A percentile compares a stretch with the other conserved stretches of the same genome.
phyloP scores from a whole-genome alignment of 306 rosid species.

The Hippophae tibetana region DNA sequence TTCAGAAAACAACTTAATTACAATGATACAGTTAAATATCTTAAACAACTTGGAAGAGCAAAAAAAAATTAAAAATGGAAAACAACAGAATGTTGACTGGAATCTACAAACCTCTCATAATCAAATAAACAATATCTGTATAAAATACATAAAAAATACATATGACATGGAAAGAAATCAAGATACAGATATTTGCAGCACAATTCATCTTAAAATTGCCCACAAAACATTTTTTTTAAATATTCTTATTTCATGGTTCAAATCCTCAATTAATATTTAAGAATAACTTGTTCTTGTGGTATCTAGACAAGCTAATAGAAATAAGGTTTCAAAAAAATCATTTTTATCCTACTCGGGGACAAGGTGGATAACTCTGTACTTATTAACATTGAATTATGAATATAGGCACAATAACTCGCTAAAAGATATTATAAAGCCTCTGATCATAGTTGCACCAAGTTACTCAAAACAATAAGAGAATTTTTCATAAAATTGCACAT shows the following conservation, averaged over 20 bases:
- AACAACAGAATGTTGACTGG: too few relatives aligned
- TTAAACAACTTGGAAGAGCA: neutral
- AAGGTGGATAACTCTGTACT: neutral
- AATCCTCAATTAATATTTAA: too few relatives aligned
- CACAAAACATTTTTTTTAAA: too few relatives aligned
- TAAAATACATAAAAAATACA: neutral
- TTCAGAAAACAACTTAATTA: neutral
- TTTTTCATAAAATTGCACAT: neutral
- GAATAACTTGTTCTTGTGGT: neutral
- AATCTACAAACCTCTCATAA: too few relatives aligned
- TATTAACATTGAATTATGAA: neutral
- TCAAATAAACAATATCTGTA: neutral
- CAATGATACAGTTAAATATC: neutral
- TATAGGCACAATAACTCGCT: slow-evolving; percentile 1
- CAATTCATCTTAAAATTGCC: too few relatives aligned
- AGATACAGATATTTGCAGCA: too few relatives aligned
- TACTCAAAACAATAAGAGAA: neutral
- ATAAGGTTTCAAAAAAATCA: neutral
- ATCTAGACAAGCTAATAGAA: neutral
- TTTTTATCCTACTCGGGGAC: neutral
- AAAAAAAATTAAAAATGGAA: neutral
- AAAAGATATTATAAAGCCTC: neutral
- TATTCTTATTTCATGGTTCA: too few relatives aligned
- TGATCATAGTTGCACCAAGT: neutral
- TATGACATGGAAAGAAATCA: neutral